Percentiles rank a stretch among this genome's conserved stretches.
Evolutionary conservation across 495 filamentous ascomycete species (phyloP).

Genomic region (Aspergillus bridgeri): DNA sequence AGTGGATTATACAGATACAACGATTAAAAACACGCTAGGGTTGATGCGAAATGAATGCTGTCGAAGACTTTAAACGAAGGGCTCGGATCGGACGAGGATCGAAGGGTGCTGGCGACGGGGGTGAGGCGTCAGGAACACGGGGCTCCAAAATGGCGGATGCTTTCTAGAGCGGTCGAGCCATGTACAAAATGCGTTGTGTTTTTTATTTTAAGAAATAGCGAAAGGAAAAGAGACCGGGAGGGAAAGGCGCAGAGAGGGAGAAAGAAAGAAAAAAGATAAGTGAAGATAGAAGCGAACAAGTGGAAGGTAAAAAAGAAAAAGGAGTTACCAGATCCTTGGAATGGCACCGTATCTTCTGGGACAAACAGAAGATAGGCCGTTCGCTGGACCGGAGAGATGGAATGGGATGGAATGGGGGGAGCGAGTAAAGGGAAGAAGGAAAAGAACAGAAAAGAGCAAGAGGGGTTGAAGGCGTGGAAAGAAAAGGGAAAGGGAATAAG

Average conservation of each 20-base stretch:
- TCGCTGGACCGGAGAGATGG: constrained; percentile 20
- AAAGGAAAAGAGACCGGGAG: constrained; percentile 7
- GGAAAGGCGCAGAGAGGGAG: constrained; percentile 5
- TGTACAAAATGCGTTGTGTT: constrained; percentile 28
- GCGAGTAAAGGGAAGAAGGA: constrained; percentile 13
- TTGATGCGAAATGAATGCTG: constrained; percentile 37
- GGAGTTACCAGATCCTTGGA: constrained; percentile 25
- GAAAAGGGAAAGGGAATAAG: constrained; percentile 10
- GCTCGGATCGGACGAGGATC: constrained; percentile 28
- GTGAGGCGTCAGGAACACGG: constrained; percentile 27
- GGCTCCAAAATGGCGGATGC: constrained; percentile 28
- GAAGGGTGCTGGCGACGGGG: constrained; percentile 16
- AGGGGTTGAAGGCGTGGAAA: constrained; percentile 16
- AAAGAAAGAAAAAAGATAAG: constrained; percentile 8
- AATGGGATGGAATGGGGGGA: constrained; percentile 1
- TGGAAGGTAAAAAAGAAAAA: constrained; percentile 13
- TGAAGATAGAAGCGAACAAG: constrained; percentile 16
- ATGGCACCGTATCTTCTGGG: constrained; percentile 26
- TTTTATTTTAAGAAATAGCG: not conserved
- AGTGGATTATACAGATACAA: constrained; percentile 40
- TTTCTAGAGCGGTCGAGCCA: constrained; percentile 36
- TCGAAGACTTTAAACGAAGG: constrained; percentile 29
- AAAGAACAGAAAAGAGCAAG: constrained; percentile 20
- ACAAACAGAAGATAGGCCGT: constrained; percentile 29
- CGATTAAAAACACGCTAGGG: constrained; percentile 28